A percentile compares a stretch with the other conserved stretches of the same genome.
Conservation (phyloP, 805 yeast genomes). For the Diddensiella transvaalensis region DNA sequence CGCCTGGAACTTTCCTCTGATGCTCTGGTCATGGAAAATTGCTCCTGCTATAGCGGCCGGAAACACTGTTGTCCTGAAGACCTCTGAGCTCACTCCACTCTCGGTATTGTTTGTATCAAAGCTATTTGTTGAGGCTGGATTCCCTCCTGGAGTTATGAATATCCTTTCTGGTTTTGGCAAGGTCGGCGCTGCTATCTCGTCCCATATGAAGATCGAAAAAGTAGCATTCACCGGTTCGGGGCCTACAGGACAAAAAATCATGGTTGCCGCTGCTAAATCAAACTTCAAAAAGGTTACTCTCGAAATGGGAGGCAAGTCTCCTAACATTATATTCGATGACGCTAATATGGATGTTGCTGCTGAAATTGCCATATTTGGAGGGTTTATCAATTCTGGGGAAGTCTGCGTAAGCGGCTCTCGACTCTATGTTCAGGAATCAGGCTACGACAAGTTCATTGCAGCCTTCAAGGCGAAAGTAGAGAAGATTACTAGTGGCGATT, state of each 20-base stretch:
- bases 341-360: constrained; percentile 76
- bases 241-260: constrained; percentile 74
- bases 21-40: constrained; percentile 74
- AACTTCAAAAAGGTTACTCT: constrained; percentile 78
- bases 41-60: constrained; percentile 83
- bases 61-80: constrained; percentile 64
- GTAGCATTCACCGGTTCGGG: constrained; percentile 94
- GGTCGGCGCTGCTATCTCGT: constrained; percentile 60
- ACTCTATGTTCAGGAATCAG: constrained; percentile 74
- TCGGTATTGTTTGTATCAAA: constrained; percentile 58
- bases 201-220: constrained; percentile 66
- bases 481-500: constrained; percentile 54
- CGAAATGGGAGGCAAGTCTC: constrained; percentile 95
- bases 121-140: constrained; percentile 57
- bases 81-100: constrained; percentile 72
- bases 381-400: constrained; percentile 70
- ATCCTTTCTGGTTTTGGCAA: constrained; percentile 66
- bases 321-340: constrained; percentile 80
- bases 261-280: constrained; percentile 64
- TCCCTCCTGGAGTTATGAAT: constrained; percentile 73
- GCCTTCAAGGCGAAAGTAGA: constrained; percentile 52
- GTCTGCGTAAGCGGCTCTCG: constrained; percentile 94
- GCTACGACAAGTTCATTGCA: constrained; percentile 67
- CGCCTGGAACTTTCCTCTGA: constrained; percentile 69
- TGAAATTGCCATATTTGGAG: constrained; percentile 67